phyloP scores from a whole-genome alignment of 2,329 filamentous ascomycete species.

The Pestalotiopsis fici region DNA sequence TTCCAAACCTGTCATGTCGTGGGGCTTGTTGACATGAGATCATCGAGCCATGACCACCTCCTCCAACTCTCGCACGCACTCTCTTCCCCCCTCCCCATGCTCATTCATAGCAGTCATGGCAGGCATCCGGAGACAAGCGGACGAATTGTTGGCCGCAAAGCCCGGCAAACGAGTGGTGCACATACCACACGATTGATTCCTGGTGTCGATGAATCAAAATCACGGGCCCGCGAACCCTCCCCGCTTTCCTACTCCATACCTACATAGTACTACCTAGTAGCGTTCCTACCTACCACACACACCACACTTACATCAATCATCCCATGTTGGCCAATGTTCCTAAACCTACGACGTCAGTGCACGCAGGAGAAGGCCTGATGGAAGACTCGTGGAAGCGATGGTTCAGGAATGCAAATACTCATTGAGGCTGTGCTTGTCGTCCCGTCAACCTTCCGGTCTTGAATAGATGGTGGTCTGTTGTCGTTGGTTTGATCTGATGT shows the following conservation, averaged over 20 bases:
- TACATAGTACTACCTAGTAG: too few species aligned
- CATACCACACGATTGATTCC: slow-evolving; percentile 1
- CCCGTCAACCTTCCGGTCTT: neutral
- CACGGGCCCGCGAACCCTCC: neutral
- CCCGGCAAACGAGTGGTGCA: slow-evolving; percentile 3
- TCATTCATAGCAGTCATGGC: neutral
- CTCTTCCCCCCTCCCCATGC: neutral
- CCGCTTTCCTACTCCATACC: neutral
- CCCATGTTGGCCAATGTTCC: neutral
- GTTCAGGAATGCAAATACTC: neutral
- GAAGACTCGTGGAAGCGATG: neutral
- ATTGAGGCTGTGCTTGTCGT: slow-evolving; percentile 5
- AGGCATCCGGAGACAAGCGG: neutral
- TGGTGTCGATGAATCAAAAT: neutral
- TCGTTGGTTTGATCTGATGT: neutral
- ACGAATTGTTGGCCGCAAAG: slow-evolving; percentile 4
- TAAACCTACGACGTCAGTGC: neutral
- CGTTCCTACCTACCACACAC: neutral
- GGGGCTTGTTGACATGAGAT: slow-evolving; percentile 5
- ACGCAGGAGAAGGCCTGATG: neutral
- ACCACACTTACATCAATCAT: neutral
- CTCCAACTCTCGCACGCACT: neutral
- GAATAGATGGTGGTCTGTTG: neutral
- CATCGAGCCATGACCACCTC: slow-evolving; percentile 3
- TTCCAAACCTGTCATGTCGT: neutral